Percentiles rank a stretch among this genome's conserved stretches.
phyloP scores from a whole-genome alignment of 2,329 filamentous ascomycete genomes.

The Saccharata proteae region DNA sequence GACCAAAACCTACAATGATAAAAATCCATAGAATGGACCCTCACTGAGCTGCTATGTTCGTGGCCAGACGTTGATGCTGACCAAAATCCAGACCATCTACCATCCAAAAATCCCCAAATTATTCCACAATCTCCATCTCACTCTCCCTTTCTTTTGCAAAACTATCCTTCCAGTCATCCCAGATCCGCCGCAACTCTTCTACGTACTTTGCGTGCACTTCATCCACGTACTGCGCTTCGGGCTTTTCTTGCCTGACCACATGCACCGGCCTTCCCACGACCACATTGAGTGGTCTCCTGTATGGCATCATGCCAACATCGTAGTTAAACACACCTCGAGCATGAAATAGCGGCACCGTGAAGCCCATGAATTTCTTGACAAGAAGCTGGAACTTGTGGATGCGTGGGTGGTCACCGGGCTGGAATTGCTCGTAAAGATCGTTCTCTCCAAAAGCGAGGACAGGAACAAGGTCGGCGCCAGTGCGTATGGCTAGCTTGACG shows the following conservation, averaged over 20 bases:
- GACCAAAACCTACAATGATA: too few species aligned
- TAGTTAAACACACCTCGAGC: conserved; percentile 94
- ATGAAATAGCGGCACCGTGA: conserved; percentile 83
- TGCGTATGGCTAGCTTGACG: conserved; percentile 81
- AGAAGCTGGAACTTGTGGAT: conserved; percentile 74
- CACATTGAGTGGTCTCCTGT: conserved; percentile 74
- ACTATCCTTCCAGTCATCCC: conserved; percentile 66
- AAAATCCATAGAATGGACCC: too few species aligned
- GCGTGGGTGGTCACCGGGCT: conserved; percentile 61
- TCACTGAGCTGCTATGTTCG: too few species aligned
- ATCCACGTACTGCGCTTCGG: conserved; percentile 65
- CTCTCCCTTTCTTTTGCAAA: conserved; percentile 52
- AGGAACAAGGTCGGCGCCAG: conserved; percentile 87
- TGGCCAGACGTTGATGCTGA: too few species aligned
- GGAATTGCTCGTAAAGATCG: conserved; percentile 84
- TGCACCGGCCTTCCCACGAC: conserved; percentile 76
- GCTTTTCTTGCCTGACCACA: conserved; percentile 51
- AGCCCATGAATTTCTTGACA: conserved; percentile 76
- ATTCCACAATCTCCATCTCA: conserved; percentile 57
- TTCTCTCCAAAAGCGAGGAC: conserved; percentile 92
- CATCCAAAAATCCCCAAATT: too few species aligned
- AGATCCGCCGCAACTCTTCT: conserved; percentile 58
- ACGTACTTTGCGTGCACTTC: conserved; percentile 70
- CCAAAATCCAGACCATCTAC: too few species aligned
- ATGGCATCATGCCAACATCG: conserved; percentile 92